Evolutionary conservation across 1,139 yeast genomes (phyloP), one percentile per base, ranked within the genome.

Genomic region (Trichomonascaceae sp.): DNA sequence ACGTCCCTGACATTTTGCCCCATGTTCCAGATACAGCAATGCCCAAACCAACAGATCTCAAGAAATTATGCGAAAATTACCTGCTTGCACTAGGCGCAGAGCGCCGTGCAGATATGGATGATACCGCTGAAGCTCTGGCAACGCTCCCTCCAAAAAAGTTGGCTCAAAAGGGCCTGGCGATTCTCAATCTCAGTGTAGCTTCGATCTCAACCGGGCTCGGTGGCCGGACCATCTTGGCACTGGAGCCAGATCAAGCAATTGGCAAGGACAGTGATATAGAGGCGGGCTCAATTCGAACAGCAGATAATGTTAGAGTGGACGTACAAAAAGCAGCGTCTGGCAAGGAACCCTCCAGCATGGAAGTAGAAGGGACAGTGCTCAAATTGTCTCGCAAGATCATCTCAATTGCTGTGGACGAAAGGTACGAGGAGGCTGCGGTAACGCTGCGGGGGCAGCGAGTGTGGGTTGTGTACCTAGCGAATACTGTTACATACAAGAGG

Each of bases 191-290:
- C 35, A 54, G 62, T 1, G 60, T 79, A 13, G 67, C 68, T 13
- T 73, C 74, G 37, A 57, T 80, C 3, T 62, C 78, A 35, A 78
- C 89, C 0, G 94, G 95, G 0, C 59, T 82, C 15, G 93, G 87
- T 4, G 95, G 95, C 3, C 73, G 80, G 47, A 63, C 74, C 11
- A 57, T 81, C 28, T 48, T 82, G 6, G 93, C 84, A 40, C 56
- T 87, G 31, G 69, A 59, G 11, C 62, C 71, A 4, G 93, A 82
- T 48, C 57, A 73, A 2, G 76, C 81, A 0, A 56, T 65, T 32
- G 47, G 58, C 5, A 58, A 57, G 23, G 50, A 45, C 2, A 57
- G 48, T 3, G 52, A 48, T 2, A 57, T 77, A 3, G 66, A 65
- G 11, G 48, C 64, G 3, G 84, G 84, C 0, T 71, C 72, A 23